These are phyloP conservation scores for Cladosporium sphaerospermum DNA, from an alignment of 2,329 filamentous ascomycete species.

Conservation along the genomic window DNA sequence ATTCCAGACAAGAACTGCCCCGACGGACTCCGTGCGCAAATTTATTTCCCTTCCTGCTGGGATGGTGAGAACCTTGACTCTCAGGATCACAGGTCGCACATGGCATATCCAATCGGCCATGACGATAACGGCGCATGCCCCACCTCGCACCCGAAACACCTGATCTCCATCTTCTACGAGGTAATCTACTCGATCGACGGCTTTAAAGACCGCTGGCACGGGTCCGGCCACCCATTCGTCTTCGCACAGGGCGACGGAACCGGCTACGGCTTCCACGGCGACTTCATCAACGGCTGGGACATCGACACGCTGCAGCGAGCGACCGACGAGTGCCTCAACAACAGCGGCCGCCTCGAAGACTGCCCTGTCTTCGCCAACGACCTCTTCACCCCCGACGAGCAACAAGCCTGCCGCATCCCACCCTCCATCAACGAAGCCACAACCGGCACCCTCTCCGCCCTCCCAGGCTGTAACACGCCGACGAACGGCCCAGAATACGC, in stretches of 20 bases:
- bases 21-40: constrained; percentile 55
- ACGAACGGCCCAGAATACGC: constrained; percentile 36
- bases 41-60: constrained; percentile 71
- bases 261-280: constrained; percentile 63
- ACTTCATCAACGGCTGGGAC: constrained; percentile 69
- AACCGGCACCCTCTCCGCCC: constrained; percentile 40
- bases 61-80: constrained; percentile 52
- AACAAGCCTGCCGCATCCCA: constrained; percentile 45
- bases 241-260: constrained; percentile 64
- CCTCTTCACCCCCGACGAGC: constrained; percentile 20
- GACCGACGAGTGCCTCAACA: constrained; percentile 66
- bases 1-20: constrained; percentile 68
- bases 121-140: constrained; percentile 51
- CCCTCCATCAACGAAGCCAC: constrained; percentile 39
- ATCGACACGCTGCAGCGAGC: constrained; percentile 60
- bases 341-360: constrained; percentile 61
- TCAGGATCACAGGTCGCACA: constrained; percentile 54
- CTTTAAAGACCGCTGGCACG: constrained; percentile 54
- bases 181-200: constrained; percentile 71
- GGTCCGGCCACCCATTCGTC: constrained; percentile 62
- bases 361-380: constrained; percentile 73
- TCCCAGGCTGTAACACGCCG: constrained; percentile 54
- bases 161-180: constrained; percentile 64
- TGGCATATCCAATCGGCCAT: constrained; percentile 51
- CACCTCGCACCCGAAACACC: constrained; percentile 45